A percentile compares a stretch with the other conserved stretches of the same genome.
Conservation (phyloP, 2,329 filamentous ascomycete genomes). For the Trichoderma harzianum region DNA sequence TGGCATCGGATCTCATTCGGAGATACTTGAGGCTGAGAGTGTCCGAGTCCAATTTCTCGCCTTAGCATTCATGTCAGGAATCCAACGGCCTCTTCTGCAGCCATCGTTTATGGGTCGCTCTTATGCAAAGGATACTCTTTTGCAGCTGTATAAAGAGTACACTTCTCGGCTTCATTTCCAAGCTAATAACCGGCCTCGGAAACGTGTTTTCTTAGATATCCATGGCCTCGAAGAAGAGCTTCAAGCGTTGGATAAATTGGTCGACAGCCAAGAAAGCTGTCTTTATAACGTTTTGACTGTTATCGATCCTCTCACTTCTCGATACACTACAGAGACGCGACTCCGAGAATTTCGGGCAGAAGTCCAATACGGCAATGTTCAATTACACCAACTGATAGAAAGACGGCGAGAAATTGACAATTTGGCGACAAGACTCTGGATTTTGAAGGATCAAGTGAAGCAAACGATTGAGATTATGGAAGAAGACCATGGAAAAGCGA, state of each 20-base stretch:
- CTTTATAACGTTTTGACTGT: not conserved
- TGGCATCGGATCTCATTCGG: not conserved
- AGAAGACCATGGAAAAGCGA: slow-evolving; percentile 32
- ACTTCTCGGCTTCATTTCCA: slow-evolving; percentile 1
- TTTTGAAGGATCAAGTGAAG: slow-evolving; percentile 20
- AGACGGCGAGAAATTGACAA: not conserved
- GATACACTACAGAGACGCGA: not conserved
- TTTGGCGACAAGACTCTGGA: not conserved
- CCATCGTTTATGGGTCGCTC: not conserved
- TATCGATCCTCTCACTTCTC: not conserved
- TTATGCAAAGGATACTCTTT: not conserved
- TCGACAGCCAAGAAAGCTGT: not conserved
- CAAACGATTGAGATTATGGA: slow-evolving; percentile 28
- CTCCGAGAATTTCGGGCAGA: not conserved
- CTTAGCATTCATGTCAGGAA: not conserved
- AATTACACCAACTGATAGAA: not conserved
- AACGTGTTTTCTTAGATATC: slow-evolving; percentile 20
- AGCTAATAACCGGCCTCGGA: not conserved
- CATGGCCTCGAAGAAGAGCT: slow-evolving; percentile 23
- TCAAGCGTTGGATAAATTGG: slow-evolving; percentile 21
- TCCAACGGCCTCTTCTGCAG: not conserved
- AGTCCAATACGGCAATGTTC: not conserved
- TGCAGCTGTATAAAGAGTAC: not conserved
- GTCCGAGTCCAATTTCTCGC: not conserved
- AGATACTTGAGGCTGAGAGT: not conserved